Evolutionary conservation across 768 basidiomycete genomes (phyloP).

Genomic region (Xerocomellus dryophilus): DNA sequence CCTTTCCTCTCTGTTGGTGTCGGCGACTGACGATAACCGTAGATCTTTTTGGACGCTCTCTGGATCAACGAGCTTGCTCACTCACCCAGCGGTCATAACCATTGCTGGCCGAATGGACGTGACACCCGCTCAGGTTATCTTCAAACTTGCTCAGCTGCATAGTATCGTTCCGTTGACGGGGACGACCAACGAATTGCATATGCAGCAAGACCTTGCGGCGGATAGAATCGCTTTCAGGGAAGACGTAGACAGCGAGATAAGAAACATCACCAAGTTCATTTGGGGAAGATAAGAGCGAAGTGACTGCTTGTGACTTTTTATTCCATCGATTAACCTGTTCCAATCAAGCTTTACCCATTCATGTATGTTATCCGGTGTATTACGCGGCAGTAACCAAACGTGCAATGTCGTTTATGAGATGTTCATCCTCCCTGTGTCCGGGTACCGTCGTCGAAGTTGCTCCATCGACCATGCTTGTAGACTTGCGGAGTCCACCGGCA

Average conservation of each 20-base stretch:
- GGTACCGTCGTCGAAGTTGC: conserved; percentile 24
- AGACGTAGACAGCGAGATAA: conserved; percentile 27
- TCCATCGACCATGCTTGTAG: conserved; percentile 26
- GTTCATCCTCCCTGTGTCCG: neutral
- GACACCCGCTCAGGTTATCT: conserved; percentile 66
- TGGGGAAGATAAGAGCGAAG: conserved; percentile 22
- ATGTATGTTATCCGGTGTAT: conserved; percentile 9
- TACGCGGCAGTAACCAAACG: neutral
- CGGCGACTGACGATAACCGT: neutral
- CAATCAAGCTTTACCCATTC: neutral
- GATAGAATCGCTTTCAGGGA: conserved; percentile 36
- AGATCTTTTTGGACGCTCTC: conserved; percentile 89
- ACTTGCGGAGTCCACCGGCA: conserved; percentile 8
- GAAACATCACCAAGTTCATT: conserved; percentile 27
- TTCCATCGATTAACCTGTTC: neutral
- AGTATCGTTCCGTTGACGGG: conserved; percentile 75
- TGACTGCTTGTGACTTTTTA: neutral
- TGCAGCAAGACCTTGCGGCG: conserved; percentile 59
- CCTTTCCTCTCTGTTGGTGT: neutral
- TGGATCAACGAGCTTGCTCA: conserved; percentile 65
- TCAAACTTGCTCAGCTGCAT: conserved; percentile 62
- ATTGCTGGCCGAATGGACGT: conserved; percentile 47
- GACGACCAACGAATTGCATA: conserved; percentile 64
- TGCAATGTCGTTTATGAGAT: neutral
- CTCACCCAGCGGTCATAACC: conserved; percentile 42